A percentile compares a stretch with the other conserved stretches of the same genome.
Conservation (phyloP, 768 basidiomycete species). For the Tylopilus felleus region DNA sequence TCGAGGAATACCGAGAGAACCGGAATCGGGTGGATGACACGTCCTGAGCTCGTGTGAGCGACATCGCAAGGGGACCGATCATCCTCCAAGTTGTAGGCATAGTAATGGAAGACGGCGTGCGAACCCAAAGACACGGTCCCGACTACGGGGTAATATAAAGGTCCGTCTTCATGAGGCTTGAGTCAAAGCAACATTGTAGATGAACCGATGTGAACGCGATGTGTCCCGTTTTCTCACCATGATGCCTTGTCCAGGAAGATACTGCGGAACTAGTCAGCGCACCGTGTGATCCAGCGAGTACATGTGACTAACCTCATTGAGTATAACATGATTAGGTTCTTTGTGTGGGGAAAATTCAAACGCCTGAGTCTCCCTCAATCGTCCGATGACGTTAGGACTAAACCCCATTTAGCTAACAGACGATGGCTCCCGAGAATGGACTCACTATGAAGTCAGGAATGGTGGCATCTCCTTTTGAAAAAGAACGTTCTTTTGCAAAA, state of each 20-base stretch:
- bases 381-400: constrained; percentile 75
- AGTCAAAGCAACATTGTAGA: constrained; percentile 1
- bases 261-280: constrained; percentile 43
- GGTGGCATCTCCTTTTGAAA: constrained; percentile 66
- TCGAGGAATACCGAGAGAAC: constrained; percentile 75
- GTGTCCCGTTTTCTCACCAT: constrained; percentile 52
- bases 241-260: constrained; percentile 88
- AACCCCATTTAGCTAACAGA: constrained; percentile 6
- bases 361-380: constrained; percentile 60
- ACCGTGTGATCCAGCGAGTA: constrained; percentile 4
- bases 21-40: constrained; percentile 60
- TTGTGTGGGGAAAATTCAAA: constrained; percentile 64
- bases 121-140: constrained; percentile 88
- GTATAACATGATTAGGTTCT: constrained; percentile 82
- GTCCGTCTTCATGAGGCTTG: constrained; percentile 92
- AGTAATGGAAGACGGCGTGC: constrained; percentile 81
- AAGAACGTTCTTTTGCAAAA: constrained; percentile 64
- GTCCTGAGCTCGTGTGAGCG: constrained; percentile 37
- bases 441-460: constrained; percentile 69
- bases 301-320: constrained; percentile 65
- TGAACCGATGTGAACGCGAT: constrained; percentile 6
- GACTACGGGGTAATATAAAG: constrained; percentile 82
- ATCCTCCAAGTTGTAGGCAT: constrained; percentile 46
- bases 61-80: constrained; percentile 14
- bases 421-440: constrained; percentile 2